These are phyloP conservation scores for Cardiospermum halicacabum DNA, from an alignment of 345 rosid genomes.

Conservation along the genomic window DNA sequence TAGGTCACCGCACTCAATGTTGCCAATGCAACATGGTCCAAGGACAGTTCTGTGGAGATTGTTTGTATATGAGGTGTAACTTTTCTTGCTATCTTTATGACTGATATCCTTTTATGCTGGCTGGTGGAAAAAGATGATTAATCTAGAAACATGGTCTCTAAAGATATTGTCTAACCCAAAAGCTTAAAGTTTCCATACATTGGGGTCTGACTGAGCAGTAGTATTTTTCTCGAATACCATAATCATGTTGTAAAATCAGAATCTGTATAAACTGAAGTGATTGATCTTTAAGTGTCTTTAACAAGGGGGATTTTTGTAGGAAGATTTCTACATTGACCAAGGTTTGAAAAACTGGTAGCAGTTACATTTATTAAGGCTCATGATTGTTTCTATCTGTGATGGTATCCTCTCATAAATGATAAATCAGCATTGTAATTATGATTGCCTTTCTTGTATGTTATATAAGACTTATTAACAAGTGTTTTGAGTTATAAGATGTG, in stretches of 20 bases:
- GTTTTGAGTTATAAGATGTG: no score
- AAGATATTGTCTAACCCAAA: not conserved
- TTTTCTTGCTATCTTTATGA: slow-evolving; percentile 9
- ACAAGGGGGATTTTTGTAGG: not conserved
- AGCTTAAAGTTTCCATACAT: not conserved
- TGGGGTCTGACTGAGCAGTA: not conserved
- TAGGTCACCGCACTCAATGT: slow-evolving; percentile 77
- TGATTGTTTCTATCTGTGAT: not conserved
- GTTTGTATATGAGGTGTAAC: slow-evolving; percentile 79
- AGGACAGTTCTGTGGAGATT: slow-evolving; percentile 96
- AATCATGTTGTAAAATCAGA: not conserved
- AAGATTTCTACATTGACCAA: no score
- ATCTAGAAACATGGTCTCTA: not conserved
- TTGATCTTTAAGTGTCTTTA: not conserved
- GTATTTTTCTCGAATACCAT: not conserved
- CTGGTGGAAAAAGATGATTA: no score
- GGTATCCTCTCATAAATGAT: not conserved
- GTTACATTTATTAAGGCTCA: not conserved
- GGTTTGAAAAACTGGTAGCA: not conserved
- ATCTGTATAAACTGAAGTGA: not conserved
- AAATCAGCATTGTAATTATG: not conserved
- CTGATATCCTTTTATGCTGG: no score
- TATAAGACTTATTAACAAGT: not conserved
- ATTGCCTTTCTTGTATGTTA: not conserved
- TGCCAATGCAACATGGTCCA: slow-evolving; percentile 51